Conservation (phyloP, 257 asterid genomes). For the Przewalskia tangutica region DNA sequence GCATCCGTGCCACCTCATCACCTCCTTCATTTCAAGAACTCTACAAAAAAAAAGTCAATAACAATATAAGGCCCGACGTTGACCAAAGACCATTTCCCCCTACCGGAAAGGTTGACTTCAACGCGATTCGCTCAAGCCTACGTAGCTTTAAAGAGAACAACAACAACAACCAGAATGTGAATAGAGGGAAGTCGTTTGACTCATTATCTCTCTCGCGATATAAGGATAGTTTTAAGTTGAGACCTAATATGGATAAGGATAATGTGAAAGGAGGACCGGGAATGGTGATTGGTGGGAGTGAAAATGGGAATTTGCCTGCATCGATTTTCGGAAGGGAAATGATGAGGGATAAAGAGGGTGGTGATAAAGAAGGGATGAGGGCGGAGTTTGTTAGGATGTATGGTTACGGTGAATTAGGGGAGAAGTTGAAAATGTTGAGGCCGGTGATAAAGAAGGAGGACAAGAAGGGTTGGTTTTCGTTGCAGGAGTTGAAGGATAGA, state of each 20-base stretch:
- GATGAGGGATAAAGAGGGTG: not conserved
- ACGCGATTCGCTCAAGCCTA: constrained; percentile 15
- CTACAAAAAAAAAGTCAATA: constrained; percentile 14
- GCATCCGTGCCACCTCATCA: constrained; percentile 19
- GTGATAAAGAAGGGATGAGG: not conserved
- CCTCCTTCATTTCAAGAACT: constrained; percentile 28
- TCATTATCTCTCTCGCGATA: not conserved
- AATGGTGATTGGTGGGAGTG: constrained; percentile 6
- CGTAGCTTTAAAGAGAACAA: not conserved
- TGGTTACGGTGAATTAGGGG: constrained; percentile 37
- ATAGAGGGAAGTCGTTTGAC: not conserved
- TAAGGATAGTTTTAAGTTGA: not conserved
- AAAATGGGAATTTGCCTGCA: not conserved
- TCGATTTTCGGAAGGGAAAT: constrained; percentile 9
- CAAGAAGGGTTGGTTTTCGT: constrained; percentile 55
- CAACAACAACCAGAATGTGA: not conserved
- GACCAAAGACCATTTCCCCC: not conserved
- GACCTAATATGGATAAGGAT: not conserved
- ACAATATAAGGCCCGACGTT: not conserved
- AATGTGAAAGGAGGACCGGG: not conserved
- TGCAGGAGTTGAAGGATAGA: constrained; percentile 60
- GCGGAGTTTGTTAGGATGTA: constrained; percentile 13
- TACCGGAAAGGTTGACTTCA: not conserved
- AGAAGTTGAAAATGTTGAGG: constrained; percentile 46
- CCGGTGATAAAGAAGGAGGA: constrained; percentile 32